Percentiles rank a stretch among this genome's conserved stretches.
phyloP scores from a whole-genome alignment of 2,329 filamentous ascomycete genomes.

The Cordyceps farinosa region DNA sequence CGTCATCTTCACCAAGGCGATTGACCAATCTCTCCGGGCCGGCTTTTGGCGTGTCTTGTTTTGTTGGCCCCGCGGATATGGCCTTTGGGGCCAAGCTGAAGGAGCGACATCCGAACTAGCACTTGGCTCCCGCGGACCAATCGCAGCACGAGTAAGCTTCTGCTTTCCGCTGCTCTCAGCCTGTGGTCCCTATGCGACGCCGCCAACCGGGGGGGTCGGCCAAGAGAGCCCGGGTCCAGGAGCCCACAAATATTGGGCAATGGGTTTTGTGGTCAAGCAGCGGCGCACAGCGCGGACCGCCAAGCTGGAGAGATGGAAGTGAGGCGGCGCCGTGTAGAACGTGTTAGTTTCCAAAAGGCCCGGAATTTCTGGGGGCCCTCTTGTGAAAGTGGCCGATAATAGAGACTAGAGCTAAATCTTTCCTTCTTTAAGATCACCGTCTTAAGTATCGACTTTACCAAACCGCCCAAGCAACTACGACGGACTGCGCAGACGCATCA shows the following conservation, averaged over 20 bases:
- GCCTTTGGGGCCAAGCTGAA: background rate
- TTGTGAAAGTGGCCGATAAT: background rate
- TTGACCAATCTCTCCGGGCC: background rate
- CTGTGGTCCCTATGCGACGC: background rate
- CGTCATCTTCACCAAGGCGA: background rate
- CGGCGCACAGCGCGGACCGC: conserved; percentile 2
- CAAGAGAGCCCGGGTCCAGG: background rate
- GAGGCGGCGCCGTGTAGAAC: background rate
- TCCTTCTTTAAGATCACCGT: background rate
- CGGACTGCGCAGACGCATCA: no score
- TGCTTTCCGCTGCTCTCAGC: background rate
- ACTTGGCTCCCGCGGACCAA: background rate
- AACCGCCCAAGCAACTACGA: no score
- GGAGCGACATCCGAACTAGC: background rate
- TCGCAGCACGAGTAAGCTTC: background rate
- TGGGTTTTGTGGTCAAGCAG: background rate
- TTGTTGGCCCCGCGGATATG: background rate
- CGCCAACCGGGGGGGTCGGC: background rate
- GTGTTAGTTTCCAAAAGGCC: background rate
- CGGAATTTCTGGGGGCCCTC: background rate
- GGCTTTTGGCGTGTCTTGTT: no score
- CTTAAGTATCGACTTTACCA: no score
- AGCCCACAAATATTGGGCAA: background rate
- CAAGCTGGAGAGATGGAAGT: background rate
- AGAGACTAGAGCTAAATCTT: background rate